Base-by-base conservation (phyloP, 768 basidiomycete species). In the Tulasnella calospora region DNA sequence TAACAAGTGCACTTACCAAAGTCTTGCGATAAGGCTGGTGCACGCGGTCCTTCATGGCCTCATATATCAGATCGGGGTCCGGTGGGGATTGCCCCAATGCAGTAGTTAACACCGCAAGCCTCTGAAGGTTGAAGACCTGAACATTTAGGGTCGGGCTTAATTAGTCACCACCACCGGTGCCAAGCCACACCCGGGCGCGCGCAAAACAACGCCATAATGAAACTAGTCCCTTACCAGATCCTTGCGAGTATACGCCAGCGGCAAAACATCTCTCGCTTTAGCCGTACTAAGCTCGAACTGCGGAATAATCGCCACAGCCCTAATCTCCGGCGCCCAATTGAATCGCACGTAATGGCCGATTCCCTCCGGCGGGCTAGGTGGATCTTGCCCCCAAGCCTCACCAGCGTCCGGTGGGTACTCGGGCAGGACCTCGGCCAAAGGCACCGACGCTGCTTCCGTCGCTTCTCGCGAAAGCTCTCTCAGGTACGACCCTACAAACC, bases 1-100 rank as follows among this genome's bases (percentile, higher is more conserved):
- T 72, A 36, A 71, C 6, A 30, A 73, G 35, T 57, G 40, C 21
- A 9, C 92, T 55, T 83, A 96, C 96, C 78, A 99, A 87, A 36
- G 87, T 84, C 84, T 92, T 95, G 40, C 98, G 91, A 84, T 98
- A 99, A 0, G 98, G 98, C 83, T 99, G 98, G 84, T 99, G 98
- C 19, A 99, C 89, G 74, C 94, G 91, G 85, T 99, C 98, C 83
- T 98, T 97, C 98, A 99, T 99, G 1, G 97, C 97, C 83, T 99
- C 97, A 84, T 97, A 99, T 78, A 99, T 98, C n/a, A 99, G 90
- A 30, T 91, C 93, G 0, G 98, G 91, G 83, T 99, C 95, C 1
- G 96, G 96, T 1, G 98, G 97, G 15, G 91, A 90, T 82, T 92
- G 92, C 3, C 90, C 92, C 15, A 99, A 89, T 0, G 98, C 96